Evolutionary conservation across 257 asterid species (phyloP).

Genomic region (Penstemon barbatus): DNA sequence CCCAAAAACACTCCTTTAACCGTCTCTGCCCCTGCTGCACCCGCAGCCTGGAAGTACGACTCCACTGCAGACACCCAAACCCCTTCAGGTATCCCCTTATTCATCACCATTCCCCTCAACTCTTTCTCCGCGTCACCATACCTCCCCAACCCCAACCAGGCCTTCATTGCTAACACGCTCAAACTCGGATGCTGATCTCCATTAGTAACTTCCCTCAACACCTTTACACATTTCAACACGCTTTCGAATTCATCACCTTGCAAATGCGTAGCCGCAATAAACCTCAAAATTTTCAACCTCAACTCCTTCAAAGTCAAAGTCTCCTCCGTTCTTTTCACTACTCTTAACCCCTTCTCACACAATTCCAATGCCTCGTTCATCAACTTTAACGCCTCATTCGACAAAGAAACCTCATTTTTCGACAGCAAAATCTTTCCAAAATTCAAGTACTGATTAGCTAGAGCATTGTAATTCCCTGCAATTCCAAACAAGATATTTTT

Average conservation of each 20-base stretch:
- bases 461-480: slow-evolving; percentile 55
- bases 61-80: slow-evolving; percentile 98
- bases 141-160: slow-evolving; percentile 90
- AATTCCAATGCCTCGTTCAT: slow-evolving; percentile 87
- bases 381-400: slow-evolving; percentile 78
- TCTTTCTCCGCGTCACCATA: slow-evolving; percentile 90
- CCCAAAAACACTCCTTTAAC: slow-evolving; percentile 83
- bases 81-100: slow-evolving; percentile 89
- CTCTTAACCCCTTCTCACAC: slow-evolving; percentile 85
- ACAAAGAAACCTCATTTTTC: slow-evolving; percentile 46
- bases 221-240: slow-evolving; percentile 87
- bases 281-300: slow-evolving; percentile 80
- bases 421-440: slow-evolving; percentile 72
- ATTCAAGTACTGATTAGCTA: slow-evolving; percentile 78
- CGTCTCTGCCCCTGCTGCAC: slow-evolving; percentile 85
- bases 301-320: slow-evolving; percentile 72
- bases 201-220: slow-evolving; percentile 70
- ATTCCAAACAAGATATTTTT: slow-evolving; percentile 64
- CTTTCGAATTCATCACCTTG: slow-evolving; percentile 89
- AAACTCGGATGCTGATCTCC: slow-evolving; percentile 87
- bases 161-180: slow-evolving; percentile 96
- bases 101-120: slow-evolving; percentile 77
- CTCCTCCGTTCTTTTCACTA: slow-evolving; percentile 77
- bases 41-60: slow-evolving; percentile 80
- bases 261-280: slow-evolving; percentile 88